Conservation (phyloP, 2,329 filamentous ascomycete genomes). For the Sordariomycetes sp. region DNA sequence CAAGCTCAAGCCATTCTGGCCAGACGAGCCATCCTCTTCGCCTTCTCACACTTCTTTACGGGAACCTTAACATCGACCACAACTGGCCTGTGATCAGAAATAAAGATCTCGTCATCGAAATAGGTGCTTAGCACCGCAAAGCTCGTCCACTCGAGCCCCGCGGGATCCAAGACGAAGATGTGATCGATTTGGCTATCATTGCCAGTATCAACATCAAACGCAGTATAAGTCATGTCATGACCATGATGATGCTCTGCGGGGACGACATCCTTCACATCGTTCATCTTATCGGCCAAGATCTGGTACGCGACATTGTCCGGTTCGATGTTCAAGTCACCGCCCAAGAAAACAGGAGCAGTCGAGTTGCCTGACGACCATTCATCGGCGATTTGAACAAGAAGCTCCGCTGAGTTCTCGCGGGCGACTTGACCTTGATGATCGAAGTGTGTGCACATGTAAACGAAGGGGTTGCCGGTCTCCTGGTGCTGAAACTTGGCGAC, state of each 20-base stretch:
- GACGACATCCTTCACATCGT: slow-evolving; percentile 14
- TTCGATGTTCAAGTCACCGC: slow-evolving; percentile 19
- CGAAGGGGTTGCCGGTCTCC: slow-evolving; percentile 24
- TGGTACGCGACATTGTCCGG: slow-evolving; percentile 16
- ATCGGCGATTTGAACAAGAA: slow-evolving; percentile 20
- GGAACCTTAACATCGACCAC: slow-evolving; percentile 15
- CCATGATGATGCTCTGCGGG: slow-evolving; percentile 12
- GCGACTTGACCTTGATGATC: slow-evolving; percentile 34
- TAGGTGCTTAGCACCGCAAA: slow-evolving; percentile 15
- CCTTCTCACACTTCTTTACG: too few species aligned
- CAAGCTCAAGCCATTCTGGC: too few species aligned
- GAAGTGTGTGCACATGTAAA: slow-evolving; percentile 43
- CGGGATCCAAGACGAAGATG: slow-evolving; percentile 18
- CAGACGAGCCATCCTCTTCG: too few species aligned
- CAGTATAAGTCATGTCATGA: slow-evolving; percentile 18
- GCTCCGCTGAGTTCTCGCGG: slow-evolving; percentile 29
- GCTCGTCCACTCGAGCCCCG: slow-evolving; percentile 11
- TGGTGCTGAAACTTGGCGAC: slow-evolving; percentile 33
- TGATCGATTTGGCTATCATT: slow-evolving; percentile 17
- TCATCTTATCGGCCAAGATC: slow-evolving; percentile 13
- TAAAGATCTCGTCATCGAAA: slow-evolving; percentile 17
- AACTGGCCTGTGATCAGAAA: slow-evolving; percentile 22
- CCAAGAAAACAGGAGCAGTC: slow-evolving; percentile 17
- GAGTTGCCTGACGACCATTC: slow-evolving; percentile 12
- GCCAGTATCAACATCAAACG: slow-evolving; percentile 10